Percentiles rank a stretch among this genome's conserved stretches.
Conservation (phyloP, 2,329 filamentous ascomycete species). For the Mycogone perniciosa region DNA sequence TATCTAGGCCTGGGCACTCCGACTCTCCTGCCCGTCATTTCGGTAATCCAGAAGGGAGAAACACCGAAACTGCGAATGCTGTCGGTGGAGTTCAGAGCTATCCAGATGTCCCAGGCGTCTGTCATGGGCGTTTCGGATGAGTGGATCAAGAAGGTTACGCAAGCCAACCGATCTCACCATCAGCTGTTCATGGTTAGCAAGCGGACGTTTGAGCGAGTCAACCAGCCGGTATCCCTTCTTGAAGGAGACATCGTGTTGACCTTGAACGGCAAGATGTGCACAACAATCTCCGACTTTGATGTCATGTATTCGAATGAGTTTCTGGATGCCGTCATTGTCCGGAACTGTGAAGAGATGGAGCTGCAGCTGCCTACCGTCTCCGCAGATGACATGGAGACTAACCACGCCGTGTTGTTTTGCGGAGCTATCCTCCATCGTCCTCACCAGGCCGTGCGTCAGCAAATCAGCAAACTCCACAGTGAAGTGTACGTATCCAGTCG, state of each 20-base stretch:
- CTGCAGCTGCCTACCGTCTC: slow-evolving; percentile 78
- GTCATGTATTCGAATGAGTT: slow-evolving; percentile 88
- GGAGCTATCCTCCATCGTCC: slow-evolving; percentile 89
- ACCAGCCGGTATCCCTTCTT: slow-evolving; percentile 52
- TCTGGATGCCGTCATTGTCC: slow-evolving; percentile 79
- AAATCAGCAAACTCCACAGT: slow-evolving; percentile 92
- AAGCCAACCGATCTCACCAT: slow-evolving; percentile 84
- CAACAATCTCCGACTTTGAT: slow-evolving; percentile 85
- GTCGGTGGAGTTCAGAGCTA: slow-evolving; percentile 88
- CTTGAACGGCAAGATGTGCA: slow-evolving; percentile 86
- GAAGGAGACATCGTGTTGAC: slow-evolving; percentile 93
- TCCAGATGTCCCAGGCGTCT: slow-evolving; percentile 93
- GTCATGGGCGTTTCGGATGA: slow-evolving; percentile 96
- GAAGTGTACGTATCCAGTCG: slow-evolving; percentile 93
- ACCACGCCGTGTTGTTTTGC: slow-evolving; percentile 88
- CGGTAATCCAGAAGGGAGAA: slow-evolving; percentile 73
- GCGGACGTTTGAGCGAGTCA: slow-evolving; percentile 59
- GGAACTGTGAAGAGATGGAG: slow-evolving; percentile 71
- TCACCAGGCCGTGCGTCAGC: slow-evolving; percentile 92
- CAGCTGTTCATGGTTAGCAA: slow-evolving; percentile 99
- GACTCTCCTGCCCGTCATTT: slow-evolving; percentile 80
- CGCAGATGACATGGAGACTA: slow-evolving; percentile 85
- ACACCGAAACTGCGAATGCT: slow-evolving; percentile 81
- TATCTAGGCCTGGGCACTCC: slow-evolving; percentile 88
- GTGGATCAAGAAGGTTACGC: slow-evolving; percentile 87